phyloP scores from a whole-genome alignment of 2,329 filamentous ascomycete genomes.

The Fusarium tricinctum region DNA sequence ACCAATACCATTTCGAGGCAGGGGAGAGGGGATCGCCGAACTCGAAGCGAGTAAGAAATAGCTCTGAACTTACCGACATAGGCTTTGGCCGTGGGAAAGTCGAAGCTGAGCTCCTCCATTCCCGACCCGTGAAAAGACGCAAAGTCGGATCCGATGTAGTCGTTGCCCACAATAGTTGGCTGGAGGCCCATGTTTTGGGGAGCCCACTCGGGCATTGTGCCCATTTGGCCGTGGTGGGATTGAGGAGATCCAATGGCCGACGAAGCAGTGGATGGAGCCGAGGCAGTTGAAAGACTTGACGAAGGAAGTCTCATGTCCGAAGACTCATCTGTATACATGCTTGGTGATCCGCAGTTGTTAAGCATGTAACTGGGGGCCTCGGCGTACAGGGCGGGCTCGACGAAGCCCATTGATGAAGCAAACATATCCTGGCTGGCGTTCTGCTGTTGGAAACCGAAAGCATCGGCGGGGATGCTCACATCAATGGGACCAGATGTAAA shows the following conservation, averaged over 20 bases:
- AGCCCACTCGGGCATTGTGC: conserved; percentile 71
- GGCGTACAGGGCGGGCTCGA: conserved; percentile 62
- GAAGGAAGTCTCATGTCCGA: conserved; percentile 64
- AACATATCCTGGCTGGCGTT: conserved; percentile 53
- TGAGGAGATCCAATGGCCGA: conserved; percentile 77
- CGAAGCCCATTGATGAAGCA: conserved; percentile 57
- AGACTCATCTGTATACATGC: conserved; percentile 64
- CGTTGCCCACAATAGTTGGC: conserved; percentile 73
- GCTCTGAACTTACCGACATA: conserved; percentile 69
- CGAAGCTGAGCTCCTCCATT: conserved; percentile 67
- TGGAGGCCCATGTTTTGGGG: conserved; percentile 69
- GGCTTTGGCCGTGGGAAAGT: conserved; percentile 64
- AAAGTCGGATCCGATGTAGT: conserved; percentile 69
- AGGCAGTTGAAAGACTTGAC: conserved; percentile 72
- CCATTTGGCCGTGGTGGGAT: conserved; percentile 70
- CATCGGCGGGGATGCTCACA: conserved; percentile 63
- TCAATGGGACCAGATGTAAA: conserved; percentile 62
- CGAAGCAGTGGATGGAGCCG: conserved; percentile 73
- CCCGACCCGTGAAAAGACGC: conserved; percentile 63
- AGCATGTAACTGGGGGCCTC: conserved; percentile 62
- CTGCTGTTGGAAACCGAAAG: conserved; percentile 59
- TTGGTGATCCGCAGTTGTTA: conserved; percentile 62
- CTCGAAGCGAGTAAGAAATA: conserved; percentile 41
- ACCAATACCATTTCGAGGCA: conserved; percentile 36
- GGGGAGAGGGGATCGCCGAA: conserved; percentile 37